phyloP scores from a whole-genome alignment of 106 monocot genomes.

The Hemerocallis citrina region DNA sequence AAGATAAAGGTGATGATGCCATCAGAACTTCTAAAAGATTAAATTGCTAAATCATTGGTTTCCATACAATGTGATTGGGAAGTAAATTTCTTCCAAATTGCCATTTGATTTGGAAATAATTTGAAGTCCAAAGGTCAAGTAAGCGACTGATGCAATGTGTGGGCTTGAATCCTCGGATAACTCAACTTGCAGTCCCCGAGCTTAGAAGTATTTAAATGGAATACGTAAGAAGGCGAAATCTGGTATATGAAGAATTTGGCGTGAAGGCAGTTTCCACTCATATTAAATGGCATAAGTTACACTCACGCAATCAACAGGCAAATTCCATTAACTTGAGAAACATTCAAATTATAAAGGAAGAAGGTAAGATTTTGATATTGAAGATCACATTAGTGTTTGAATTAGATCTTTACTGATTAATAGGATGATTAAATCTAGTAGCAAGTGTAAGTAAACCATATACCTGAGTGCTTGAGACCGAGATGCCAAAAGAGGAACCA shows the following conservation, averaged over 20 bases:
- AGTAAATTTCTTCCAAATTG: too few species aligned
- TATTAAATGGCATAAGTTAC: too few species aligned
- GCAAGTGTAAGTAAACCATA: neutral
- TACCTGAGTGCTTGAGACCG: constrained; percentile 91
- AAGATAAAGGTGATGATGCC: too few species aligned
- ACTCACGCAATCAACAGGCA: neutral
- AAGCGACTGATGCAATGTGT: too few species aligned
- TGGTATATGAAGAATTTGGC: neutral
- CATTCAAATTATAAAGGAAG: neutral
- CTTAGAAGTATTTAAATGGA: neutral
- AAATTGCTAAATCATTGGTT: too few species aligned
- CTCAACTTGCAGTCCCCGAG: too few species aligned
- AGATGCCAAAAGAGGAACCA: constrained; percentile 86
- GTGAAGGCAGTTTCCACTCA: neutral
- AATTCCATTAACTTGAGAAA: neutral
- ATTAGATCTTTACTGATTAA: neutral
- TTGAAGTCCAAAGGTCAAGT: too few species aligned
- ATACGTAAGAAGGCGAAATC: neutral
- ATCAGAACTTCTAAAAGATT: too few species aligned
- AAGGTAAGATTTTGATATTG: neutral
- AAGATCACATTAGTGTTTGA: neutral
- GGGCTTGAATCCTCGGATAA: too few species aligned
- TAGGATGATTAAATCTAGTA: neutral
- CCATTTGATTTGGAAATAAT: too few species aligned
- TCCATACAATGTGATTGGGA: too few species aligned